Conservation (phyloP, 2,329 filamentous ascomycete species). For the Fusarium begoniae region DNA sequence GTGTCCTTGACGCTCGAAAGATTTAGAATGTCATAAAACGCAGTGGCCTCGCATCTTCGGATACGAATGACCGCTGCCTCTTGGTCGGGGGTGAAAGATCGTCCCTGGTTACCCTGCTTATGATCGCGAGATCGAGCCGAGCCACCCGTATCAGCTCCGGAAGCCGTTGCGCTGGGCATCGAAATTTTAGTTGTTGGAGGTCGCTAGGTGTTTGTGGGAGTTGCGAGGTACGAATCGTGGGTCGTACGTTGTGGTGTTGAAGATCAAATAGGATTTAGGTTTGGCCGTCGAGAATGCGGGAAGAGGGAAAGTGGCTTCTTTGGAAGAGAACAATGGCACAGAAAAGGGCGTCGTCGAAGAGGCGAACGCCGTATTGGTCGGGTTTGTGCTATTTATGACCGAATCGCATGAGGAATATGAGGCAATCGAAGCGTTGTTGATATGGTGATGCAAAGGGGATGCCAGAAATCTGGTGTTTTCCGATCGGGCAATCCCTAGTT, state of each 20-base stretch:
- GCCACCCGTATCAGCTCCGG: constrained; percentile 61
- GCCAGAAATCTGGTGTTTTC: constrained; percentile 37
- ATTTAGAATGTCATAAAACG: constrained; percentile 94
- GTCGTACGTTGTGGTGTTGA: constrained; percentile 2
- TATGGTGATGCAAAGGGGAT: constrained; percentile 29
- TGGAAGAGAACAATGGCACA: background rate
- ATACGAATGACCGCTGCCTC: constrained; percentile 92
- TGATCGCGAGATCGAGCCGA: constrained; percentile 67
- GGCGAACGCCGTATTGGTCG: background rate
- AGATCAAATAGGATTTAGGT: constrained; percentile 1
- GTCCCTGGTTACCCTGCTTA: constrained; percentile 79
- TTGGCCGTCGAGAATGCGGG: constrained; percentile 11
- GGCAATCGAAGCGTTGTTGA: constrained; percentile 1
- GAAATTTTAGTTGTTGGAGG: constrained; percentile 8
- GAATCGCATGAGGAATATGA: constrained; percentile 19
- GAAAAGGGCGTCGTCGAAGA: background rate
- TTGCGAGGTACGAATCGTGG: background rate
- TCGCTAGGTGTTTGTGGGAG: background rate
- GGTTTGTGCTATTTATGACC: background rate
- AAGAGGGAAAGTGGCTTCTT: constrained; percentile 39
- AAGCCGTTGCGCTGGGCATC: constrained; percentile 60
- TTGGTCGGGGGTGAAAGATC: constrained; percentile 87
- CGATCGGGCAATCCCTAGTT: constrained; percentile 30
- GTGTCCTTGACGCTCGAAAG: constrained; percentile 71
- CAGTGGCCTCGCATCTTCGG: constrained; percentile 81